Conservation (phyloP, 2,329 filamentous ascomycete species). For the Dryadomyces sulphureus region DNA sequence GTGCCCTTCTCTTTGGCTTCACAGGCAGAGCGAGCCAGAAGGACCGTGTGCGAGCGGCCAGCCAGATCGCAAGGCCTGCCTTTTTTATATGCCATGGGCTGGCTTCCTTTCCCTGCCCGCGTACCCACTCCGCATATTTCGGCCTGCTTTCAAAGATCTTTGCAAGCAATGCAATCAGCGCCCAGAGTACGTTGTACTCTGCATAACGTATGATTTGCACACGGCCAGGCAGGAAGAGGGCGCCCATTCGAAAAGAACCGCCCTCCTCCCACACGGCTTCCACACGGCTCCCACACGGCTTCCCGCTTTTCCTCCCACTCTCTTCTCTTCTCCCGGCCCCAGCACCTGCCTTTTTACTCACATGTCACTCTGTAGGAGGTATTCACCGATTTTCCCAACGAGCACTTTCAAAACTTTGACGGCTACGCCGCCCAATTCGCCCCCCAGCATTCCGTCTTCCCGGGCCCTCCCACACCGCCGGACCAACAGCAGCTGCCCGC, state of each 20-base stretch:
- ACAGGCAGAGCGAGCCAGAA: too few relatives aligned
- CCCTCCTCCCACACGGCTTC: too few relatives aligned
- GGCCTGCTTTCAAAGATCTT: conserved; percentile 12
- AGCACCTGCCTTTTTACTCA: background rate
- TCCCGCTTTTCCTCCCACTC: too few relatives aligned
- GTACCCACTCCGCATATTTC: conserved; percentile 9
- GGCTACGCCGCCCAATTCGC: conserved; percentile 27
- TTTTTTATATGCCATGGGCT: background rate
- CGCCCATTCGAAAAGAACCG: too few relatives aligned
- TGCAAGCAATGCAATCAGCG: conserved; percentile 7
- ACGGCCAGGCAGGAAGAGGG: too few relatives aligned
- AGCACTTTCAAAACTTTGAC: conserved; percentile 35
- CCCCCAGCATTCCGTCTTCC: conserved; percentile 18
- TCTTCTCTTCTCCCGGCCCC: background rate
- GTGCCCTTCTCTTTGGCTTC: background rate
- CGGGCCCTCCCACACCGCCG: conserved; percentile 37
- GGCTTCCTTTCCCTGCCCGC: background rate
- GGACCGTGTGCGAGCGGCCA: too few relatives aligned
- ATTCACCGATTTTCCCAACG: conserved; percentile 30
- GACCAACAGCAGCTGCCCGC: conserved; percentile 20
- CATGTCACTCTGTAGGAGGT: conserved; percentile 28
- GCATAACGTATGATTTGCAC: background rate
- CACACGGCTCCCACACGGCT: too few relatives aligned
- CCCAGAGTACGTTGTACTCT: background rate
- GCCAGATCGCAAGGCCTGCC: too few relatives aligned